phyloP scores from a whole-genome alignment of 306 rosid genomes.

The Cotoneaster glaucophyllus region DNA sequence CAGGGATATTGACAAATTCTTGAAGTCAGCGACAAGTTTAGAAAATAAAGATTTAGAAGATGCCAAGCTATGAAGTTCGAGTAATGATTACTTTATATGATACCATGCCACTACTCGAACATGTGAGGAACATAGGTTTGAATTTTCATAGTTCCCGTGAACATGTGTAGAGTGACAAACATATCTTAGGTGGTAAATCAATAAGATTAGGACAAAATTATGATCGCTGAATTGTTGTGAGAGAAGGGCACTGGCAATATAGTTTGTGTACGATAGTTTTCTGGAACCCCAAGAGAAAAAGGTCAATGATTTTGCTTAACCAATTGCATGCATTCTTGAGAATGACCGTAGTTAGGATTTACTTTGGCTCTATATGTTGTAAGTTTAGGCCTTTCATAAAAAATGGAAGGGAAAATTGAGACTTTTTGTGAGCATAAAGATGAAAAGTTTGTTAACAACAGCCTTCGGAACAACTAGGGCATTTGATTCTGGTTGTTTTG shows the following conservation, averaged over 20 bases:
- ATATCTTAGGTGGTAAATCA: not conserved
- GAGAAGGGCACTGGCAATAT: not conserved
- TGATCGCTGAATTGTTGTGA: not conserved
- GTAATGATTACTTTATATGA: not conserved
- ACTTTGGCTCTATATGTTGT: not conserved
- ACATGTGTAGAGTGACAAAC: slow-evolving; percentile 34
- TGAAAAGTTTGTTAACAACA: not conserved
- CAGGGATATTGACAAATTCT: slow-evolving; percentile 56
- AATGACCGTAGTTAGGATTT: not conserved
- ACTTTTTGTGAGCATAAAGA: not conserved
- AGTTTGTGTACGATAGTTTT: not conserved
- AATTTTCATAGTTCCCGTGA: slow-evolving; percentile 48
- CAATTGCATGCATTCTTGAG: too few species aligned
- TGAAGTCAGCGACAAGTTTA: slow-evolving; percentile 38
- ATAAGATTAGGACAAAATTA: not conserved
- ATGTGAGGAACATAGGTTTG: slow-evolving; percentile 52
- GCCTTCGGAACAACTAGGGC: not conserved
- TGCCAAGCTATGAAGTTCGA: not conserved
- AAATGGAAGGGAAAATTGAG: not conserved
- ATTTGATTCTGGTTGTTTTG: not conserved
- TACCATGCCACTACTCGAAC: slow-evolving; percentile 12
- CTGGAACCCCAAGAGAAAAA: not conserved
- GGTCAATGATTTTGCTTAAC: not conserved
- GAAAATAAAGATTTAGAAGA: slow-evolving; percentile 40
- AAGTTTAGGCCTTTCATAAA: not conserved